Conservation (phyloP, 2,329 filamentous ascomycete species). For the Colletotrichum euphorbiae region DNA sequence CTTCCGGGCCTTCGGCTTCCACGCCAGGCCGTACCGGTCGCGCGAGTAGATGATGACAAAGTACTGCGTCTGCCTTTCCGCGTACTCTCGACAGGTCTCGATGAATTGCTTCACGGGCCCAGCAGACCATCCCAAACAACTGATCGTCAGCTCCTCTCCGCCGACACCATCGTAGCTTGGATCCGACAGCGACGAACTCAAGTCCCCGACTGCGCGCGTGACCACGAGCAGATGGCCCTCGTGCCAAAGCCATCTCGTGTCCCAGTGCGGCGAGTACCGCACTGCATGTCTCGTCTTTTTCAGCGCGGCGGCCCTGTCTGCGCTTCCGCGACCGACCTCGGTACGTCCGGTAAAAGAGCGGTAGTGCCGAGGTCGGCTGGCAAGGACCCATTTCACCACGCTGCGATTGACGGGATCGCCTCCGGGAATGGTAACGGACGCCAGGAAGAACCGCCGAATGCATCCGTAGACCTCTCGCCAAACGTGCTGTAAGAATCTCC, state of each 20-base stretch:
- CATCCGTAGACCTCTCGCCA: slow-evolving; percentile 55
- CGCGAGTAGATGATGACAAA: slow-evolving; percentile 62
- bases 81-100: slow-evolving; percentile 59
- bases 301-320: slow-evolving; percentile 53
- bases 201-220: slow-evolving; percentile 54
- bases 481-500: slow-evolving; percentile 50
- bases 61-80: slow-evolving; percentile 60
- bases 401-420: slow-evolving; percentile 59
- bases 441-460: slow-evolving; percentile 56
- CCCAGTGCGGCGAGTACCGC: slow-evolving; percentile 59
- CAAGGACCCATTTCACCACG: slow-evolving; percentile 58
- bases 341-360: slow-evolving; percentile 59
- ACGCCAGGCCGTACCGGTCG: slow-evolving; percentile 58
- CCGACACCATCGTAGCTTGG: slow-evolving; percentile 59
- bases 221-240: slow-evolving; percentile 58
- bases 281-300: slow-evolving; percentile 56
- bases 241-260: slow-evolving; percentile 62
- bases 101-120: slow-evolving; percentile 60
- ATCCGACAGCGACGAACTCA: slow-evolving; percentile 51
- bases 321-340: slow-evolving; percentile 47
- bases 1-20: slow-evolving; percentile 61
- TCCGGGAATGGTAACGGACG: slow-evolving; percentile 56
- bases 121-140: slow-evolving; percentile 63
- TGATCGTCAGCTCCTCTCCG: slow-evolving; percentile 59
- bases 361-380: slow-evolving; percentile 53